Percentiles rank a stretch among this genome's conserved stretches.
Conservation (phyloP, 345 rosid genomes). For the Acer yangbiense region DNA sequence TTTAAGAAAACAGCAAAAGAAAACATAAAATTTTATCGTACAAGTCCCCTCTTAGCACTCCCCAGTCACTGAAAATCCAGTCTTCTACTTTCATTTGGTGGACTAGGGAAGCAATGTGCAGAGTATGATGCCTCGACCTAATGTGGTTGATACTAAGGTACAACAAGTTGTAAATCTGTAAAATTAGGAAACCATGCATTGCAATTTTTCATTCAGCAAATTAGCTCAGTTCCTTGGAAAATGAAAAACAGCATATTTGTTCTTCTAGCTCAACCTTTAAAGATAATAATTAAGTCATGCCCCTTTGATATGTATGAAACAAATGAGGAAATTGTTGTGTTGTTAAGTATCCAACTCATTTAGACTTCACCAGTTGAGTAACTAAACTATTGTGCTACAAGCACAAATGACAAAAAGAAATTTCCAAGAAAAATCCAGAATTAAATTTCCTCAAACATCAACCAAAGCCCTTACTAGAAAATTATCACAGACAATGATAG, state of each 20-base stretch:
- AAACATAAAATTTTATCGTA: not conserved
- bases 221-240: not conserved
- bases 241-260: too few species aligned
- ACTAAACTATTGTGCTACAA: not conserved
- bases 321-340: not conserved
- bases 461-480: not conserved
- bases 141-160: not conserved
- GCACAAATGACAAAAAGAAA: not conserved
- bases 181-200: not conserved
- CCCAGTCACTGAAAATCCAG: not conserved
- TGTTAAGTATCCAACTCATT: not conserved
- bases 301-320: not conserved
- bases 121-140: not conserved
- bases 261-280: not conserved
- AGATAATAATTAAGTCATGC: not conserved
- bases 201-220: too few species aligned
- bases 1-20: not conserved
- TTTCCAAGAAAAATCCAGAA: not conserved
- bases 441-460: not conserved
- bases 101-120: not conserved
- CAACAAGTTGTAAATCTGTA: not conserved
- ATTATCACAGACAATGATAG: not conserved
- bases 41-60: not conserved
- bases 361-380: not conserved
- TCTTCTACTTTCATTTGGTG: not conserved